Evolutionary conservation across 345 rosid species (phyloP).

Genomic region (Sisymbrium irio): DNA sequence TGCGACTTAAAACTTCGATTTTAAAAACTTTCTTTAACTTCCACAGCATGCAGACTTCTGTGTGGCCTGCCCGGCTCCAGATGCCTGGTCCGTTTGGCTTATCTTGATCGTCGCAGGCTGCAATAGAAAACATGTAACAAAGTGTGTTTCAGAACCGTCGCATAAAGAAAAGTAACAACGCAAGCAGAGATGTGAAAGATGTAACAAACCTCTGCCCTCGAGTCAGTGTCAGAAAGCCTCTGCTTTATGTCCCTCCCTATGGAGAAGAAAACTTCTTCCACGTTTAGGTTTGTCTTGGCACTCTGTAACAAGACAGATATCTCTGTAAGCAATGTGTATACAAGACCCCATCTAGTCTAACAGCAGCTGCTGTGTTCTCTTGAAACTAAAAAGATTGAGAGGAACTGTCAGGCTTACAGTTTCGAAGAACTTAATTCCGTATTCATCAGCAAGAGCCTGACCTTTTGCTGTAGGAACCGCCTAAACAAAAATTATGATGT

Average conservation of each 20-base stretch:
- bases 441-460: conserved; percentile 98
- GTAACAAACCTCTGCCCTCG: conserved; percentile 63
- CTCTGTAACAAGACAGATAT: conserved; percentile 52
- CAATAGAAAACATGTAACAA: not conserved
- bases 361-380: not conserved
- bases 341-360: not conserved
- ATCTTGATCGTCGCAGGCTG: conserved; percentile 40
- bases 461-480: conserved; percentile 96
- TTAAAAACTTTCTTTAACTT: conserved; percentile 14
- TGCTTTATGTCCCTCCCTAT: conserved; percentile 91
- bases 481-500: conserved; percentile 46
- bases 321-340: conserved; percentile 4
- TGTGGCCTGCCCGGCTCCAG: conserved; percentile 37
- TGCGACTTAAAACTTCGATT: conserved; percentile 2
- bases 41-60: conserved; percentile 41
- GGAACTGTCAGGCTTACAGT: conserved; percentile 52
- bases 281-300: conserved; percentile 94
- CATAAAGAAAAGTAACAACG: not conserved
- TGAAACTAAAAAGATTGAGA: not conserved
- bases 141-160: not conserved
- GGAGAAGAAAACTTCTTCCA: conserved; percentile 95
- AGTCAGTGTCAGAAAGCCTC: conserved; percentile 81
- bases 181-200: conserved; percentile 12
- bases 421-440: conserved; percentile 95
- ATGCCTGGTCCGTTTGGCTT: conserved; percentile 37